These are phyloP conservation scores for Hyaloperonospora arabidopsidis DNA, from an alignment of 352 stramenopile genomes.

Conservation along the genomic window DNA sequence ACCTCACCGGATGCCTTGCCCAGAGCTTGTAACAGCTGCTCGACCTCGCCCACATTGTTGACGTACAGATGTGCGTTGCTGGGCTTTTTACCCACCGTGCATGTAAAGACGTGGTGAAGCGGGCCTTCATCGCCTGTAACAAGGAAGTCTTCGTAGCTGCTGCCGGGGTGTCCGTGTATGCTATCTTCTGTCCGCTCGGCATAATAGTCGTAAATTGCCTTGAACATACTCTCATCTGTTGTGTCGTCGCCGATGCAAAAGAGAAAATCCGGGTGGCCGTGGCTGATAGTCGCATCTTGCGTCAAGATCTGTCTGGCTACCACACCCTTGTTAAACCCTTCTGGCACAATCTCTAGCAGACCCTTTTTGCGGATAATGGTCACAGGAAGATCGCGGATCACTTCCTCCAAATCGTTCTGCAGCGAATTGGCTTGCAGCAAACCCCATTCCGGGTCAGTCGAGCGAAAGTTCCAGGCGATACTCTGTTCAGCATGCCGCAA, in stretches of 20 bases:
- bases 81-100: constrained; percentile 88
- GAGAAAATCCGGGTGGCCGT: constrained; percentile 90
- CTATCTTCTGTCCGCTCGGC: constrained; percentile 78
- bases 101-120: constrained; percentile 85
- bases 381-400: constrained; percentile 62
- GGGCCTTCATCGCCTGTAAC: constrained; percentile 37
- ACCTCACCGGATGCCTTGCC: constrained; percentile 27
- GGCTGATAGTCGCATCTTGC: constrained; percentile 67
- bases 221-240: constrained; percentile 98
- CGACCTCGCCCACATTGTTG: constrained; percentile 85
- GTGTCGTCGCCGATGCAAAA: constrained; percentile 96
- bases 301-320: constrained; percentile 93
- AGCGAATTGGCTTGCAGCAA: constrained; percentile 92
- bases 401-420: constrained; percentile 74
- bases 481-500: constrained; percentile 89
- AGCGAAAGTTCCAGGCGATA: constrained; percentile 96
- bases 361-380: constrained; percentile 86
- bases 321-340: constrained; percentile 93
- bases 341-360: constrained; percentile 92
- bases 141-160: constrained; percentile 19
- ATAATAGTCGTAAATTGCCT: constrained; percentile 88
- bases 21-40: constrained; percentile 68
- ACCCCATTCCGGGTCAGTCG: constrained; percentile 95
- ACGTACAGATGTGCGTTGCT: constrained; percentile 87
- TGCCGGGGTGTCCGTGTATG: constrained; percentile 41